Conservation (phyloP, 345 rosid species). For the Alliaria petiolata region DNA sequence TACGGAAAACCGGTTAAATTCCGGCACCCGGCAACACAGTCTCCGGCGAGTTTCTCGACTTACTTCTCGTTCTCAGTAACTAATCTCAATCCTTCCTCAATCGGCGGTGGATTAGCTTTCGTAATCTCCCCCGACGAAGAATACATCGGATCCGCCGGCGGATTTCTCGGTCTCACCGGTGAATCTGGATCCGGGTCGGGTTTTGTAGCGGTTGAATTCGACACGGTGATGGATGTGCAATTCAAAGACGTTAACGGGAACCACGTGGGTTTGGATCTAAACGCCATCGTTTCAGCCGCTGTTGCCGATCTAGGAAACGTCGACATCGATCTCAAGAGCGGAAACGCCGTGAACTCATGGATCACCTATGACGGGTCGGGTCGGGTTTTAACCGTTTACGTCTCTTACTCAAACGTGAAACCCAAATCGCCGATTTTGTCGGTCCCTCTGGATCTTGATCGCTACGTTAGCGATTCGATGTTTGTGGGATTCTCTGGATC, state of each 20-base stretch:
- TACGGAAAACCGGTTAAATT: slow-evolving; percentile 75
- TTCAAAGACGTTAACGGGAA: slow-evolving; percentile 87
- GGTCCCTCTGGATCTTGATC: slow-evolving; percentile 60
- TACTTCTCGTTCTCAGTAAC: slow-evolving; percentile 75
- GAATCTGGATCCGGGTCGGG: slow-evolving; percentile 39
- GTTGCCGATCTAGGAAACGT: slow-evolving; percentile 61
- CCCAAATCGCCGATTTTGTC: slow-evolving; percentile 68
- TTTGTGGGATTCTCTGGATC: slow-evolving; percentile 98
- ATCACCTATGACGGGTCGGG: slow-evolving; percentile 61
- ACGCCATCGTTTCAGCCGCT: slow-evolving; percentile 66
- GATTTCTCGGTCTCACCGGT: slow-evolving; percentile 61
- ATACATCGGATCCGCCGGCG: slow-evolving; percentile 68
- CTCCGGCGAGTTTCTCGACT: slow-evolving; percentile 73
- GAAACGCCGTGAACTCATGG: slow-evolving; percentile 85
- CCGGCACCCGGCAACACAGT: slow-evolving; percentile 48
- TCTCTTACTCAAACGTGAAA: slow-evolving; percentile 85
- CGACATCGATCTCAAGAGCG: slow-evolving; percentile 85
- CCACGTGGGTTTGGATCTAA: slow-evolving; percentile 93
- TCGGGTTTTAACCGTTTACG: slow-evolving; percentile 44
- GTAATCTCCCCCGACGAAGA: slow-evolving; percentile 69
- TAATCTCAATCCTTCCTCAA: slow-evolving; percentile 82
- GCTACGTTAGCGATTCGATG: slow-evolving; percentile 80
- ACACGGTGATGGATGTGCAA: slow-evolving; percentile 86
- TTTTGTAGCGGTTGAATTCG: slow-evolving; percentile 92
- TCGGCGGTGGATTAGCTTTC: slow-evolving; percentile 94